Base-by-base conservation (phyloP, 345 rosid genomes). In the Lenwebbia sp. region DNA sequence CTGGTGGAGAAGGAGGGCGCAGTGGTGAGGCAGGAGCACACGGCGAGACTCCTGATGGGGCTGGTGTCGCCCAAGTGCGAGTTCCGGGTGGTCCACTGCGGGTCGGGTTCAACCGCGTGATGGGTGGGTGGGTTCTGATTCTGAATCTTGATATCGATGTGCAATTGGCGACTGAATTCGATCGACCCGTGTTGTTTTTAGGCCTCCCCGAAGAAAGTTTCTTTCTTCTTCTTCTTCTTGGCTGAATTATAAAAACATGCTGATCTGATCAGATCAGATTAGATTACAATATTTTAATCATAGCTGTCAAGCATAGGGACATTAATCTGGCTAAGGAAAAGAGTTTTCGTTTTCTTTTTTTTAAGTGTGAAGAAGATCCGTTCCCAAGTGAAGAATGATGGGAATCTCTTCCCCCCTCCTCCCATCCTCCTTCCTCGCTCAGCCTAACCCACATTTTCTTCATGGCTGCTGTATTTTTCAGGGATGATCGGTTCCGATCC, bases 1-100 rank as follows among this genome's bases (percentile, higher is more conserved):
- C 65, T 97, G 90, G 98, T 95, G 88, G 99, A 97, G 94, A 96
- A 90, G 88, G 94, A 90, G 28, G 95, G 90, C 33, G 96, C 90
- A 78, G 86, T 85, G 82, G 99, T 94, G 85, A 85, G 86, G 87
- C 99, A 97, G 88, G 96, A 97, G 86, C 85, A 85, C 23, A 91
- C 95, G 86, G 98, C 96, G 40, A 92, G 94, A 90, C 76, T 94
- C 91, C 88, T 97, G 40, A 62, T 96, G 89, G 90, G 93, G 89
- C 88, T 86, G 53, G 90, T 96, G 75, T 90, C 98, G 41, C 97
- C 98, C 9, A 91, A 91, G 86, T 96, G 98, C 86, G 93, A 94
- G 84, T 87, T 97, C n/a, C 84, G 85, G 83, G 97, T 94, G 60
- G 90, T 94, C 65, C 94, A 93, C 89, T 97, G 99, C 88, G 28